Evolutionary conservation across 805 yeast genomes (phyloP).

Genomic region (Saccharomycopsis oosterbeekiorum): DNA sequence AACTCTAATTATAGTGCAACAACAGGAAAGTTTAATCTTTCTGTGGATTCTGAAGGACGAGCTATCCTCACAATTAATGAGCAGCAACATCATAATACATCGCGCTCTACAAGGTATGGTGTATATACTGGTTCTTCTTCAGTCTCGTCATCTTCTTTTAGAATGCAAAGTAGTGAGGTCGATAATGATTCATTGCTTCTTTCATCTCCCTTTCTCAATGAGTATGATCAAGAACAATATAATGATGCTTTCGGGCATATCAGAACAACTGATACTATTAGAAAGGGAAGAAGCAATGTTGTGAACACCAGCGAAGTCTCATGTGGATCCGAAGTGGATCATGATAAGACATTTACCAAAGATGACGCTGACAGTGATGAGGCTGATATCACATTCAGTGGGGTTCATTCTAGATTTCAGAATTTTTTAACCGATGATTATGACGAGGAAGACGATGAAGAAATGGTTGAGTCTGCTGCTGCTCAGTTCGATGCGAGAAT

Average conservation of each 20-base stretch:
- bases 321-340: background rate
- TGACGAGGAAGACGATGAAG: constrained; percentile 5
- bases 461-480: constrained; percentile 8
- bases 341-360: constrained; percentile 3
- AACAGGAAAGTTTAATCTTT: background rate
- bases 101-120: background rate
- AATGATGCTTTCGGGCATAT: background rate
- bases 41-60: background rate
- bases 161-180: background rate
- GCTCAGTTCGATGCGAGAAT: constrained; percentile 12
- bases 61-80: background rate
- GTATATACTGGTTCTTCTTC: background rate
- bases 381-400: background rate
- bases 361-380: constrained; percentile 2
- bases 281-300: background rate
- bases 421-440: background rate
- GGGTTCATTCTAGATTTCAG: background rate
- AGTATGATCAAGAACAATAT: constrained; percentile 1
- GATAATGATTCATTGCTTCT: background rate
- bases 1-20: background rate
- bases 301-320: too few relatives aligned
- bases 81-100: background rate
- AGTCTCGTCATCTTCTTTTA: background rate
- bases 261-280: background rate
- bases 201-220: constrained; percentile 11